Conservation (phyloP, 1,284 basidiomycete genomes). For the Ustilago sp. region DNA sequence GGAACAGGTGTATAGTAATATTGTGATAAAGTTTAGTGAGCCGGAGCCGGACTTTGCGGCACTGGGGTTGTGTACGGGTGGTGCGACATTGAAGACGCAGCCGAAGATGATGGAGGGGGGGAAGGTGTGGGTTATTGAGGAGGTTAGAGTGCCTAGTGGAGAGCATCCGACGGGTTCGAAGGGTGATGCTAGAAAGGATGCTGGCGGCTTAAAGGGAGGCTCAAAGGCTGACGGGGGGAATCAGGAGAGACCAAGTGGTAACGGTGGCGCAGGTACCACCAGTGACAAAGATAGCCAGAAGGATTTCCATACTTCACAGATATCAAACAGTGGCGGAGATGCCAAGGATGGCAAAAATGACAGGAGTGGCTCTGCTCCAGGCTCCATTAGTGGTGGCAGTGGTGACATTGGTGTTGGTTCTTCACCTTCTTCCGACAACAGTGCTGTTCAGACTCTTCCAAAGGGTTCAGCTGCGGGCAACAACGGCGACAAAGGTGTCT, state of each 20-base stretch:
- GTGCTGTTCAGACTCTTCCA: neutral
- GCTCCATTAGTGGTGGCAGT: neutral
- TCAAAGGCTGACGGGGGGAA: neutral
- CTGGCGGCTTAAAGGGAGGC: neutral
- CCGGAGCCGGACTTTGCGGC: slow-evolving; percentile 30
- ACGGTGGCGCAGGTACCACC: neutral
- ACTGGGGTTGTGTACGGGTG: slow-evolving; percentile 38
- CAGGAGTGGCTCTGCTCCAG: neutral
- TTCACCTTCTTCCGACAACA: neutral
- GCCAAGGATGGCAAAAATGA: neutral
- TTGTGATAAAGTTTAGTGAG: slow-evolving; percentile 26
- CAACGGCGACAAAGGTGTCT: neutral
- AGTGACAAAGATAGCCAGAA: neutral
- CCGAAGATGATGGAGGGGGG: slow-evolving; percentile 22
- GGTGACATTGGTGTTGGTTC: neutral
- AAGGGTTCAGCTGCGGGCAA: neutral
- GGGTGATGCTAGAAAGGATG: neutral
- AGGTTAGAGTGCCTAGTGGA: slow-evolving; percentile 38
- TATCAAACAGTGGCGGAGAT: neutral
- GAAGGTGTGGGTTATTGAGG: slow-evolving; percentile 37
- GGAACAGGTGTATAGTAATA: slow-evolving; percentile 42
- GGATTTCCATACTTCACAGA: neutral
- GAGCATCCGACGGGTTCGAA: slow-evolving; percentile 16
- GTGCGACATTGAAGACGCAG: slow-evolving; percentile 15
- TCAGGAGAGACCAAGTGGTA: neutral